These are phyloP conservation scores for Colletotrichum liaoningense DNA, from an alignment of 2,329 filamentous ascomycete genomes.

Conservation along the genomic window DNA sequence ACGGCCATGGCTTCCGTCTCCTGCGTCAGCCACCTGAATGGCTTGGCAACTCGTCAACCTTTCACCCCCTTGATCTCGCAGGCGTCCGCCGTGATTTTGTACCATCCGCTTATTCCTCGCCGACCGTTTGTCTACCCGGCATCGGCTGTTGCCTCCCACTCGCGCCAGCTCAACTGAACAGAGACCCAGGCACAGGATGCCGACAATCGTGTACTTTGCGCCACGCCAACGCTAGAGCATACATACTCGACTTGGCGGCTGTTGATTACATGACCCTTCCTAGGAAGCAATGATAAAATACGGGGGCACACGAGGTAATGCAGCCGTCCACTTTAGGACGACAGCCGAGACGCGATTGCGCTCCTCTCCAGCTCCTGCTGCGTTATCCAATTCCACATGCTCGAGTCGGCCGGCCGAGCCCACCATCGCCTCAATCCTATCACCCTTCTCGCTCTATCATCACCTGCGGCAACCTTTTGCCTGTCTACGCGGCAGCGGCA, in stretches of 20 bases:
- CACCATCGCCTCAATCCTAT: conserved; percentile 1
- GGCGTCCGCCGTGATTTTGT: background rate
- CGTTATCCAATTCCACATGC: conserved; percentile 19
- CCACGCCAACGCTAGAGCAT: conserved; percentile 9
- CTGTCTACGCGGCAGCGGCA: background rate
- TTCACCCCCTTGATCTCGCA: background rate
- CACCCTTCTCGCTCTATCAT: background rate
- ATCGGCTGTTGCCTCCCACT: background rate
- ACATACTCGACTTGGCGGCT: background rate
- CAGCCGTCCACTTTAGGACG: conserved; percentile 24
- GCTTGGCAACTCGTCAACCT: conserved; percentile 25
- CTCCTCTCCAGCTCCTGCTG: background rate
- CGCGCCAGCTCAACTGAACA: background rate
- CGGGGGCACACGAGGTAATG: conserved; percentile 28
- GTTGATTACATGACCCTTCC: conserved; percentile 9
- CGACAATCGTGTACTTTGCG: background rate
- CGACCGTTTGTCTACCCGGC: background rate
- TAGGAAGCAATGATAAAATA: conserved; percentile 7
- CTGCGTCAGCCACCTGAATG: conserved; percentile 5
- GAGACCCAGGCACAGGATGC: background rate
- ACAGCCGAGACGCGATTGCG: conserved; percentile 15
- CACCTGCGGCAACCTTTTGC: background rate
- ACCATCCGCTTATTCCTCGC: background rate
- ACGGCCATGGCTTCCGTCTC: conserved; percentile 21
- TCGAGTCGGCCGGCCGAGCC: conserved; percentile 24